Percentiles rank a stretch among this genome's conserved stretches.
phyloP scores from a whole-genome alignment of 148 eudicot species.

The Amaranthus cruentus region DNA sequence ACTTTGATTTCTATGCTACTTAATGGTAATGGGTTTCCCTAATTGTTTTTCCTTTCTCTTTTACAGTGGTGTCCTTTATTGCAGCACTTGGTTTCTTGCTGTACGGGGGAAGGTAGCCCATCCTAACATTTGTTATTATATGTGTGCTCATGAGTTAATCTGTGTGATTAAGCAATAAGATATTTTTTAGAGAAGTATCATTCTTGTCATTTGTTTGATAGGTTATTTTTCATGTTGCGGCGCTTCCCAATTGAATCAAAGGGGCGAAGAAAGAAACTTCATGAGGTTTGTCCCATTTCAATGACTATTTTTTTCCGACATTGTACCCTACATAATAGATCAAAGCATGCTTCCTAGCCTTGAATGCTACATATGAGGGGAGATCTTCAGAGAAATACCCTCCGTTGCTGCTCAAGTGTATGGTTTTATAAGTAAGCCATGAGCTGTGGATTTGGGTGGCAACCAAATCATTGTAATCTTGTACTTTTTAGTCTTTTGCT shows the following conservation, averaged over 20 bases:
- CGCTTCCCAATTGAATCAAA: slow-evolving; percentile 71
- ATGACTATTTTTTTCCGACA: no score
- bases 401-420: no score
- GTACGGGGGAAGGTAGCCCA: slow-evolving; percentile 56
- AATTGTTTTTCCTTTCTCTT: not conserved
- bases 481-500: no score
- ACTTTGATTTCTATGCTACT: no score
- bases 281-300: slow-evolving; percentile 54
- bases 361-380: no score
- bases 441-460: not conserved
- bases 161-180: no score
- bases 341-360: no score
- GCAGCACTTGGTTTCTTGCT: slow-evolving; percentile 59
- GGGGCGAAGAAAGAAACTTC: slow-evolving; percentile 63
- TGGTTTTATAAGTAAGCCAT: not conserved
- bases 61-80: slow-evolving; percentile 47
- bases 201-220: slow-evolving; percentile 19
- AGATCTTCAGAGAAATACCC: no score
- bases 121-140: slow-evolving; percentile 2
- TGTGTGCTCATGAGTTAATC: not conserved
- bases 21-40: no score
- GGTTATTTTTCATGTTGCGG: slow-evolving; percentile 54
- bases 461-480: no score
- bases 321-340: no score
- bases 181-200: not conserved